These are phyloP conservation scores for Botrytis tulipae DNA, from an alignment of 2,329 filamentous ascomycete genomes.

Conservation along the genomic window DNA sequence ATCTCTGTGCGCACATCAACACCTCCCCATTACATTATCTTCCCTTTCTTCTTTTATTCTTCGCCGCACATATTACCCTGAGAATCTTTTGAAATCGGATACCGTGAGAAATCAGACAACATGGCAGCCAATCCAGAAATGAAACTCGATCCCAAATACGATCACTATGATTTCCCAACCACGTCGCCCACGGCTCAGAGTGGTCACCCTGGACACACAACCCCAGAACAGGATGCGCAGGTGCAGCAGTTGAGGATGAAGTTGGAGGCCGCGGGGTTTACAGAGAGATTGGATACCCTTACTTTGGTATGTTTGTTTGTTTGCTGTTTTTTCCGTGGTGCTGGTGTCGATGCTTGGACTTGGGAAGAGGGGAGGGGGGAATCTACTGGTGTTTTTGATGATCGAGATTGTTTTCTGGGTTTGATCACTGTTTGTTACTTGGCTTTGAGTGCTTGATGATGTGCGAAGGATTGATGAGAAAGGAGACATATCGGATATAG, in stretches of 20 bases:
- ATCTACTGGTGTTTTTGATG: neutral
- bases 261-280: slow-evolving; percentile 82
- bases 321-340: neutral
- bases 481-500: neutral
- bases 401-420: neutral
- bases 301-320: slow-evolving; percentile 66
- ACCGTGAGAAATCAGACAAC: slow-evolving; percentile 5
- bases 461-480: neutral
- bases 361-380: neutral
- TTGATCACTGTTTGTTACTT: neutral
- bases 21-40: neutral
- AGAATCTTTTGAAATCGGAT: neutral
- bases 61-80: neutral
- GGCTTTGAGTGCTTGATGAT: neutral
- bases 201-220: slow-evolving; percentile 88
- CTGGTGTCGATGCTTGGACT: neutral
- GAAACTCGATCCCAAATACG: slow-evolving; percentile 82
- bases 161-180: slow-evolving; percentile 91
- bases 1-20: neutral
- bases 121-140: slow-evolving; percentile 34
- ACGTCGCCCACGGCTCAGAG: slow-evolving; percentile 65
- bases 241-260: slow-evolving; percentile 79
- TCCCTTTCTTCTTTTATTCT: neutral
- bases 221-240: slow-evolving; percentile 81
- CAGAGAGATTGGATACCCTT: slow-evolving; percentile 83